A percentile compares a stretch with the other conserved stretches of the same genome.
Conservation (phyloP, 305 asterid genomes). For the Fraxinus dipetala region DNA sequence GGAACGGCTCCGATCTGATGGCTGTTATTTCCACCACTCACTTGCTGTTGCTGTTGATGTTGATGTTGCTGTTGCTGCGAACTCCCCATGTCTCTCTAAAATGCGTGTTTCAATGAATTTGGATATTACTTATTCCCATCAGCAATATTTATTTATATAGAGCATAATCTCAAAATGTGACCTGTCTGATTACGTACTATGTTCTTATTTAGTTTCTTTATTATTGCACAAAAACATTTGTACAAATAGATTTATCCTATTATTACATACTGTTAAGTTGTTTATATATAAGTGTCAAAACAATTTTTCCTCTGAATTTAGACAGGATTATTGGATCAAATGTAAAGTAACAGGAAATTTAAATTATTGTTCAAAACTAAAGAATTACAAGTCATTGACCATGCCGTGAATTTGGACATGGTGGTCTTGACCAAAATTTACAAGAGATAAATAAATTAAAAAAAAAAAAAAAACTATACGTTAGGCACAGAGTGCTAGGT, state of each 20-base stretch:
- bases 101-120: not conserved
- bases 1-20: constrained; percentile 30
- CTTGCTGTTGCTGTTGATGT: constrained; percentile 10
- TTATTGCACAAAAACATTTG: not conserved
- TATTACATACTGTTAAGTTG: not conserved
- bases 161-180: not conserved
- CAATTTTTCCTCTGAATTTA: not conserved
- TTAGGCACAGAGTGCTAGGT: too few relatives aligned
- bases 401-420: not conserved
- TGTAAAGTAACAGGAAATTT: not conserved
- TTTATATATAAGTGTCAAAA: not conserved
- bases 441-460: not conserved
- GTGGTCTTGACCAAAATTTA: not conserved
- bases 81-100: constrained; percentile 25
- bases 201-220: not conserved
- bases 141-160: constrained; percentile 28
- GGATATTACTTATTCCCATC: not conserved
- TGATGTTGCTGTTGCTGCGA: constrained; percentile 23
- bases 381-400: not conserved
- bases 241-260: too few relatives aligned
- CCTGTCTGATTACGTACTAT: constrained; percentile 4
- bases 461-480: not conserved
- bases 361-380: constrained; percentile 6
- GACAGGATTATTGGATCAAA: constrained; percentile 19
- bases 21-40: constrained; percentile 28